These are phyloP conservation scores for Amphichorda felina DNA, from an alignment of 2,329 filamentous ascomycete genomes.

Conservation along the genomic window DNA sequence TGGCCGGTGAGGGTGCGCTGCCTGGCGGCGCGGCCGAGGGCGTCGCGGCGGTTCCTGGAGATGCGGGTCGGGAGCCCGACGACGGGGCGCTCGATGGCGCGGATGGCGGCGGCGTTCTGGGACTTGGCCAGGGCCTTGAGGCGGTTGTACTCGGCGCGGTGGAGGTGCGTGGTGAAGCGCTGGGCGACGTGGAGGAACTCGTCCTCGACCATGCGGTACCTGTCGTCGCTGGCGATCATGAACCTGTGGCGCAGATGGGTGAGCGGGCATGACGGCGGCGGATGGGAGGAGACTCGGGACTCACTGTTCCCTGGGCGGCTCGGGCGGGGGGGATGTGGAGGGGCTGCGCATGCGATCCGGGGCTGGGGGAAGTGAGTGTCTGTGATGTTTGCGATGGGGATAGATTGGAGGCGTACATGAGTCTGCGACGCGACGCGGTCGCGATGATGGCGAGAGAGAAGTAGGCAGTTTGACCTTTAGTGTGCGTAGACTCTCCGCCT, in stretches of 20 bases:
- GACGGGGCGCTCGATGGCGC: slow-evolving; percentile 38
- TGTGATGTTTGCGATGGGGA: neutral
- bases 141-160: slow-evolving; percentile 64
- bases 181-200: slow-evolving; percentile 59
- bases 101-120: slow-evolving; percentile 40
- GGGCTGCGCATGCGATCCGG: slow-evolving; percentile 19
- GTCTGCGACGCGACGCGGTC: neutral
- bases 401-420: neutral
- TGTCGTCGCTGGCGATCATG: slow-evolving; percentile 62
- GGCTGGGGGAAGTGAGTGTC: neutral
- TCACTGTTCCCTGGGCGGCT: slow-evolving; percentile 34
- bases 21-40: slow-evolving; percentile 9
- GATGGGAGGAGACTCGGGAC: neutral
- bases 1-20: slow-evolving; percentile 10
- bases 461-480: neutral
- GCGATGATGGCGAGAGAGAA: neutral
- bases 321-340: slow-evolving; percentile 40
- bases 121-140: slow-evolving; percentile 45
- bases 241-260: too few species aligned
- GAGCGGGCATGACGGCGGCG: neutral
- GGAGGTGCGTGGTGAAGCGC: slow-evolving; percentile 61
- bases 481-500: neutral
- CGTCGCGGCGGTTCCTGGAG: slow-evolving; percentile 10
- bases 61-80: slow-evolving; percentile 21
- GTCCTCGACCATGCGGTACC: slow-evolving; percentile 75